Percentiles rank a stretch among this genome's conserved stretches.
Evolutionary conservation across 305 asterid species (phyloP).

Genomic region (Fraxinus platypoda): DNA sequence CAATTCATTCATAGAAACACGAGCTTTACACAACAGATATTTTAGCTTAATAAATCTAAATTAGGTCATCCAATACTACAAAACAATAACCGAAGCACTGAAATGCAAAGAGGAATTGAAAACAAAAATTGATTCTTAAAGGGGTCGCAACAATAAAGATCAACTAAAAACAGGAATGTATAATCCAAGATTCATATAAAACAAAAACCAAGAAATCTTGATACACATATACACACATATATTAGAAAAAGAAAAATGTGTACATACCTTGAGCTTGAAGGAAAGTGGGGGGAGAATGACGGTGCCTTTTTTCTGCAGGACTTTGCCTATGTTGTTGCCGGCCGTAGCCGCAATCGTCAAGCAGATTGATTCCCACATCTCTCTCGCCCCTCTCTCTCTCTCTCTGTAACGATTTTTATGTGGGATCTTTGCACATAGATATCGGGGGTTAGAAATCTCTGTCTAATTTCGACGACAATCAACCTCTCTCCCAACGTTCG

Average conservation of each 20-base stretch:
- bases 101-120: not conserved
- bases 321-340: constrained; percentile 97
- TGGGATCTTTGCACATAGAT: not conserved
- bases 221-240: not conserved
- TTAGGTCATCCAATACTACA: not conserved
- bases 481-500: not conserved
- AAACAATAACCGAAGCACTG: not conserved
- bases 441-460: not conserved
- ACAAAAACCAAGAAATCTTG: not conserved
- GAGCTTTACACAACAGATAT: not conserved
- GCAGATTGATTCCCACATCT: constrained; percentile 93
- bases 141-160: not conserved
- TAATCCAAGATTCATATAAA: not conserved
- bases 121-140: not conserved
- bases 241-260: not conserved
- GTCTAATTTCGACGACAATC: not conserved
- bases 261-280: constrained; percentile 83
- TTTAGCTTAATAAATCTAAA: not conserved
- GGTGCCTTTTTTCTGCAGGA: constrained; percentile 96
- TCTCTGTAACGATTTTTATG: not conserved
- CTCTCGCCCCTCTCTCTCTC: constrained; percentile 19
- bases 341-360: constrained; percentile 91
- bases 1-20: not conserved
- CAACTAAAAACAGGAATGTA: not conserved
- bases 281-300: constrained; percentile 98